Conservation (phyloP, 2,329 filamentous ascomycete genomes). For the Tolypocladium guangdongense region DNA sequence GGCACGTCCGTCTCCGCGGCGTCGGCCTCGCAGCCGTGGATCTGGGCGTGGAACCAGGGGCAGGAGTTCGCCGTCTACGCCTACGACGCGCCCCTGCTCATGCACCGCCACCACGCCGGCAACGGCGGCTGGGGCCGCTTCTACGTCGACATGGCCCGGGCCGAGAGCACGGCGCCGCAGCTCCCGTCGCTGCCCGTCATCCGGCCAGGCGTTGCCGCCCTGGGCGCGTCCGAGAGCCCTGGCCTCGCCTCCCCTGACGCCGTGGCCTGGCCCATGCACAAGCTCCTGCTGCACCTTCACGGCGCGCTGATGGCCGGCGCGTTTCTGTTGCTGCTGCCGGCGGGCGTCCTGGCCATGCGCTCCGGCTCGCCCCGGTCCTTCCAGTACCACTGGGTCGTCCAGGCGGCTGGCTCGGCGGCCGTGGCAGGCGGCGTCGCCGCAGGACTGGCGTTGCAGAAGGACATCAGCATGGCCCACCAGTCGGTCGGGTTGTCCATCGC, state of each 20-base stretch:
- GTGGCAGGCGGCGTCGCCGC: conserved; percentile 2
- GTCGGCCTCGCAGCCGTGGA: conserved; percentile 11
- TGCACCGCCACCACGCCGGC: conserved; percentile 5
- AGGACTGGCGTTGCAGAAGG: conserved; percentile 1
- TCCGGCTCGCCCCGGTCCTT: conserved; percentile 6
- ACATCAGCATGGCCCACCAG: conserved; percentile 5
- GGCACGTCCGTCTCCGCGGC: conserved; percentile 7
- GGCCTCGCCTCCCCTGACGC: background rate
- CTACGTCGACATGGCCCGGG: conserved; percentile 9
- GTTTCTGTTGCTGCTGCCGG: conserved; percentile 8
- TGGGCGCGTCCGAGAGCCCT: conserved; percentile 5
- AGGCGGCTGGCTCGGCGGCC: conserved; percentile 1
- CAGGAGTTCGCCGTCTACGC: conserved; percentile 10
- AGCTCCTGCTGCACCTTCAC: conserved; percentile 5
- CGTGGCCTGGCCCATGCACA: background rate
- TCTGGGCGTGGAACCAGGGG: conserved; percentile 14
- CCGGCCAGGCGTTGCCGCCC: background rate
- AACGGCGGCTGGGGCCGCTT: conserved; percentile 8
- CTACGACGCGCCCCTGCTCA: conserved; percentile 4
- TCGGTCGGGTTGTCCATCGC: conserved; percentile 6
- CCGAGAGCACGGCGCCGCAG: conserved; percentile 4
- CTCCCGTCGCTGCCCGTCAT: conserved; percentile 5
- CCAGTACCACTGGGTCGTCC: conserved; percentile 10
- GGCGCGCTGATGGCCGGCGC: conserved; percentile 8
- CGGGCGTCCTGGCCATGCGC: conserved; percentile 7